Evolutionary conservation across 768 basidiomycete species (phyloP).

Genomic region (Punctularia strigosozonata): DNA sequence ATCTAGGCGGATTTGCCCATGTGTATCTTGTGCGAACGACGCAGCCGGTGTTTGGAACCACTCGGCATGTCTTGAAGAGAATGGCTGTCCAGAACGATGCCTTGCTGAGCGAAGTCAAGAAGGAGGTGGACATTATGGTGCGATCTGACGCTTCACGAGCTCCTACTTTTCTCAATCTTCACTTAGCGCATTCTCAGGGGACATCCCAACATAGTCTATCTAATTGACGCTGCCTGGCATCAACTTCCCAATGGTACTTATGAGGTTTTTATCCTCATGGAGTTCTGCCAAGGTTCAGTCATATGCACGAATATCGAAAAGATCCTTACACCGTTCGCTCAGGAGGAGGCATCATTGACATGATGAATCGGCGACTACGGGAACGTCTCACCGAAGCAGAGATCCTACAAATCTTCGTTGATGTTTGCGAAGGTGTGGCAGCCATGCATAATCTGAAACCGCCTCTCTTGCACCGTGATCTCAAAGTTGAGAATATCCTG

Average conservation of each 20-base stretch:
- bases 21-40: constrained; percentile 91
- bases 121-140: constrained; percentile 99
- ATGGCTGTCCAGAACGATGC: constrained; percentile 86
- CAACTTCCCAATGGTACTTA: constrained; percentile 72
- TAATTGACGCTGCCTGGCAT: constrained; percentile 92
- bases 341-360: constrained; percentile 99
- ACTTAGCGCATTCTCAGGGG: constrained; percentile 76
- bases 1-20: constrained; percentile 89
- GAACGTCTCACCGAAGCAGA: constrained; percentile 93
- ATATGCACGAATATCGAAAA: background rate
- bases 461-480: constrained; percentile 87
- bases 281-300: constrained; percentile 76
- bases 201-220: constrained; percentile 90
- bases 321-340: constrained; percentile 5
- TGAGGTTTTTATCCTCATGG: constrained; percentile 99
- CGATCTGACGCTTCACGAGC: constrained; percentile 12
- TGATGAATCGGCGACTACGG: constrained; percentile 95
- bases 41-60: constrained; percentile 80
- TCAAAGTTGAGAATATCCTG: constrained; percentile 98
- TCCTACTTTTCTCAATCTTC: background rate
- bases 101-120: constrained; percentile 88
- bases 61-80: constrained; percentile 93
- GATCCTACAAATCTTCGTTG: constrained; percentile 95
- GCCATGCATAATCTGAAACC: constrained; percentile 92
- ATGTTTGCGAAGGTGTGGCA: constrained; percentile 94